These are phyloP conservation scores for Trichopus zeylanicus DNA, from an alignment of 116 monocot species.

Conservation along the genomic window DNA sequence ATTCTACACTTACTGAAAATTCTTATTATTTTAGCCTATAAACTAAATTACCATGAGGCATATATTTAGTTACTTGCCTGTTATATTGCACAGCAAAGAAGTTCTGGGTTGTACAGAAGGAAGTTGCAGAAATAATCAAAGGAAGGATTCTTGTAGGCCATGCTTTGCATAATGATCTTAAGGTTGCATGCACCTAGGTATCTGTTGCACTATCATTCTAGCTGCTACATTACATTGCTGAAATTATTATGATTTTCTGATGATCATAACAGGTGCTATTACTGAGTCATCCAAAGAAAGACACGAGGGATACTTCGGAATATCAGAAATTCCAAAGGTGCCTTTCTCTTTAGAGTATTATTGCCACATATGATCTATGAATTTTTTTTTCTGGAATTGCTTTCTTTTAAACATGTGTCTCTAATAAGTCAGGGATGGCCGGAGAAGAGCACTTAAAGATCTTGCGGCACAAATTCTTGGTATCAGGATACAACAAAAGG, in stretches of 20 bases:
- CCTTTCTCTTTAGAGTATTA: neutral
- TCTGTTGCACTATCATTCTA: neutral
- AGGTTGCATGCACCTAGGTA: conserved; percentile 32
- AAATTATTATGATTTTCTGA: neutral
- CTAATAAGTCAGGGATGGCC: conserved; percentile 28
- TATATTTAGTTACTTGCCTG: neutral
- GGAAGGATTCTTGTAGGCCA: conserved; percentile 85
- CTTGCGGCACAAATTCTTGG: conserved; percentile 76
- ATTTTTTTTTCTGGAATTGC: neutral
- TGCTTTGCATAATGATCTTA: conserved; percentile 90
- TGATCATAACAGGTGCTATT: conserved; percentile 35
- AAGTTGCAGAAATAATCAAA: conserved; percentile 70
- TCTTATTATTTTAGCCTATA: too few relatives aligned
- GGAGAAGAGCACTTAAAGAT: conserved; percentile 55
- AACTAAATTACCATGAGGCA: neutral
- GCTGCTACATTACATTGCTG: neutral
- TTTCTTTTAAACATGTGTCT: conserved; percentile 7
- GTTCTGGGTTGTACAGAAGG: conserved; percentile 66
- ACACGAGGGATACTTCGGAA: conserved; percentile 71
- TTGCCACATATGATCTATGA: neutral
- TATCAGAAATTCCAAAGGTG: conserved; percentile 61
- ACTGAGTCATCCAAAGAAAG: conserved; percentile 78
- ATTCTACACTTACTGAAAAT: too few relatives aligned
- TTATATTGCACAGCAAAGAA: conserved; percentile 45
- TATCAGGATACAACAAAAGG: conserved; percentile 57